Base-by-base conservation (phyloP, 805 yeast genomes). In the Candida golubevii region DNA sequence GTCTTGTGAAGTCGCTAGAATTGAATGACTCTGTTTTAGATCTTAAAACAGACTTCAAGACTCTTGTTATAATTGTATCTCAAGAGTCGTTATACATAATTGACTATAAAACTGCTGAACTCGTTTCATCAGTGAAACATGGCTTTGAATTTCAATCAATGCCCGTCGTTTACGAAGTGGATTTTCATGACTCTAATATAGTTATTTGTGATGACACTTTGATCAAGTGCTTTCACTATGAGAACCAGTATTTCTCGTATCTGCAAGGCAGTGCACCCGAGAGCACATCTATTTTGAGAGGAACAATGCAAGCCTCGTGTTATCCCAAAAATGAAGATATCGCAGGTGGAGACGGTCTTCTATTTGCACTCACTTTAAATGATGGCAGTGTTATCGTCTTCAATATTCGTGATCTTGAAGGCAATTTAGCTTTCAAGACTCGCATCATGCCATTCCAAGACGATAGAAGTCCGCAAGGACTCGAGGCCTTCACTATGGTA, bases 341-440 rank as follows among this genome's bases (percentile, higher is more conserved):
- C 8, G 63, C 63, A 6, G 78, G 78, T 1, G 57, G 60, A n/a
- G 77, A 72, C 52, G 75, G 75, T 1, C 60, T 67, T 12, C 53
- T 67, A 26, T 65, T 56, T 44, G 73, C 66, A 3, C 56, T 72
- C 34, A 60, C 71, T 8, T 50, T 75, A 34, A 61, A 62, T 31
- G 69, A 71, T 30, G 74, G 73, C 13, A 57, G 63, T 11, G 72
- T 76, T 5, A 53, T 69, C 1, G 63, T 75, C 1, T 61, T 75
- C 61, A 70, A 77, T 46, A 60, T 74, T 2, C 59, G 83, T n/a
- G 54, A 38, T 11, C 43, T 48, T 7, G 35, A 27, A 23, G 42
- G 50, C n/a, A n/a, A 34, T 9, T 38, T 50, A 12, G 37, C 41
- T 14, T 41, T 44, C 38, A 45, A 45, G 30, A 44, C 52, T 12